Evolutionary conservation across 495 filamentous ascomycete genomes (phyloP), one percentile per base, ranked within the genome.

Genomic region (Symbiotaphrina buchneri): DNA sequence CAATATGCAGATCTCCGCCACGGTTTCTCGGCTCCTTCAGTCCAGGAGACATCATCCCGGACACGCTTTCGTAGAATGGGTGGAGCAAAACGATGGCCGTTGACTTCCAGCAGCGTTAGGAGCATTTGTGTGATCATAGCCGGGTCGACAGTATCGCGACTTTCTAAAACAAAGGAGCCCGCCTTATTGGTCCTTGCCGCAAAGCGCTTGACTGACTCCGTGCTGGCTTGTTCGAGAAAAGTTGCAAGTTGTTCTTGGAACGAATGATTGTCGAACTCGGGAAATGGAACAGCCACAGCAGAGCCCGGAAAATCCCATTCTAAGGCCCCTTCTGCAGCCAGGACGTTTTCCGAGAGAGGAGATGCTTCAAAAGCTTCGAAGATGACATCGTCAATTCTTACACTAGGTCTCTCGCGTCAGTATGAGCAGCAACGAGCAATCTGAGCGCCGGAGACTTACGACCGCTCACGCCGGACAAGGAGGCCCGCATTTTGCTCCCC

Each of bases 281-380:
- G 3, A n/a, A 30, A 19, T 0, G 54, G 43, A 6, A 65, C 28
- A 4, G 49, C 42, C 0, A 55, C 55, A 0, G 56, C 58, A 10
- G 41, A n/a, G 20, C 44, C 39, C 35, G 53, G 45, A 47, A 62
- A 52, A 48, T 62, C 52, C 56, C 53, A 65, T 33, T 52, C 37
- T 2, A 68, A 30, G 0, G 57, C 58, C 18, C 40, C 46, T 23
- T 51, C 30, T 0, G 56, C 32, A 0, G 49, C 50, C 0, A 67
- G 44, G 14, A 66, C 58, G 4, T 53, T 20, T n/a, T 58, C 50
- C 6, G 57, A 56, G 3, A 24, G 32, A 2, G 66, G 46, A 0
- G 67, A 69, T 6, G 62, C 46, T 38, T 74, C 66, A 31, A 71
- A 71, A 1, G 54, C 48, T 39, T 74, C 68, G 22, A 74, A 51